Conservation (phyloP, 1,284 basidiomycete species). For the Ceratobasidium sp. region DNA sequence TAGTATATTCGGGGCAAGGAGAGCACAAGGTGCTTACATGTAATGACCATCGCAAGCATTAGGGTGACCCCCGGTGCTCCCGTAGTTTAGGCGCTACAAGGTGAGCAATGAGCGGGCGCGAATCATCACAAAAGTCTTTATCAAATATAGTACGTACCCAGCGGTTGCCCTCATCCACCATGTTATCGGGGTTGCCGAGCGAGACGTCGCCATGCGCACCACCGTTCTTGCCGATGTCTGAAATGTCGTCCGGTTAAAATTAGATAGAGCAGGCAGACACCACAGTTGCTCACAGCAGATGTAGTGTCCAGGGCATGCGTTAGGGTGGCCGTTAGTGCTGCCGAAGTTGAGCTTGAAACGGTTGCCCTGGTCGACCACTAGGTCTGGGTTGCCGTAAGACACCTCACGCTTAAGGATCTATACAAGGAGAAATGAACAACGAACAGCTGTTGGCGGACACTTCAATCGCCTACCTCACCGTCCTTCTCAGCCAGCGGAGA, state of each 20-base stretch:
- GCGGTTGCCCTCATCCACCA: conserved; percentile 37
- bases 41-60: conserved; percentile 36
- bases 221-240: conserved; percentile 27
- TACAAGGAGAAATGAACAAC: not conserved
- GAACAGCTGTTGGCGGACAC: not conserved
- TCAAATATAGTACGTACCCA: not conserved
- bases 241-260: not conserved
- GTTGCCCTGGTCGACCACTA: conserved; percentile 38
- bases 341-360: conserved; percentile 39
- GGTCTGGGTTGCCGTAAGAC: conserved; percentile 33
- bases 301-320: conserved; percentile 37
- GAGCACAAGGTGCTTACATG: conserved; percentile 1
- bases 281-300: conserved; percentile 17
- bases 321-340: conserved; percentile 35
- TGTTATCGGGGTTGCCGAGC: conserved; percentile 33
- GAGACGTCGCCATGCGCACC: conserved; percentile 17
- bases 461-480: not conserved
- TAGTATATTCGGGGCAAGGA: not conserved
- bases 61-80: conserved; percentile 38
- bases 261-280: not conserved
- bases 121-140: too few species aligned
- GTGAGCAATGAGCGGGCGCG: too few species aligned
- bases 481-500: conserved; percentile 18
- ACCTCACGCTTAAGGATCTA: conserved; percentile 26
- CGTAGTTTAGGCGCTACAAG: conserved; percentile 35